Percentiles rank a stretch among this genome's conserved stretches.
Evolutionary conservation across 1,139 yeast genomes (phyloP).

Genomic region (Pichia cactophila): DNA sequence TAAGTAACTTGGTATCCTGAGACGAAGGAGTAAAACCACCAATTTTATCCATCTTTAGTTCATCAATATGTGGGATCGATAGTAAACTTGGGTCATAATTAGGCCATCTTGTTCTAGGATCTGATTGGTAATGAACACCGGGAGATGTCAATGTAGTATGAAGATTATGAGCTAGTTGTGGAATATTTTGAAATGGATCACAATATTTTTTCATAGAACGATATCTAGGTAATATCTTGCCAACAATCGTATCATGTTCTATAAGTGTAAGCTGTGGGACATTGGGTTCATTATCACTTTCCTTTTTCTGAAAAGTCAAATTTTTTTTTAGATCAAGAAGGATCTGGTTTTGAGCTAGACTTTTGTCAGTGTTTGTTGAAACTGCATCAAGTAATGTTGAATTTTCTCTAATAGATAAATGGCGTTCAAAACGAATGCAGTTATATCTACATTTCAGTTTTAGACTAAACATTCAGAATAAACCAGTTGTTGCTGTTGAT

Average conservation of each 20-base stretch:
- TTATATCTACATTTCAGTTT: background rate
- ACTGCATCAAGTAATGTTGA: background rate
- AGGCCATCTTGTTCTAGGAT: slow-evolving; percentile 65
- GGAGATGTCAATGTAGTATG: slow-evolving; percentile 72
- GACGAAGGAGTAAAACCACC: slow-evolving; percentile 58
- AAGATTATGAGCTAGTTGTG: slow-evolving; percentile 53
- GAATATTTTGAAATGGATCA: slow-evolving; percentile 24
- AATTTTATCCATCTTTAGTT: slow-evolving; percentile 57
- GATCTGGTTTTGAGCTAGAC: background rate
- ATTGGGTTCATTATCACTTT: background rate
- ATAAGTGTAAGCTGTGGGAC: slow-evolving; percentile 2
- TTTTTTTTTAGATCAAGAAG: background rate
- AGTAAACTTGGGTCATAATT: slow-evolving; percentile 62
- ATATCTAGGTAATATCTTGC: slow-evolving; percentile 12
- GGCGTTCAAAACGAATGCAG: background rate
- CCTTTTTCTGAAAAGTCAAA: background rate
- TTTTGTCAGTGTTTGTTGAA: background rate
- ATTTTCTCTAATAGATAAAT: too few relatives aligned
- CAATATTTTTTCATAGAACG: slow-evolving; percentile 14
- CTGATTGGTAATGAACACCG: slow-evolving; percentile 73
- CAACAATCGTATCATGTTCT: background rate
- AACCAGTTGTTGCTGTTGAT: too few relatives aligned
- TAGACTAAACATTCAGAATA: background rate
- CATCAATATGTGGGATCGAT: slow-evolving; percentile 55
- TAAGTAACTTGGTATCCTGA: slow-evolving; percentile 46